These are phyloP conservation scores for Parastagonospora nodorum DNA, from an alignment of 2,329 filamentous ascomycete species.

Conservation along the genomic window DNA sequence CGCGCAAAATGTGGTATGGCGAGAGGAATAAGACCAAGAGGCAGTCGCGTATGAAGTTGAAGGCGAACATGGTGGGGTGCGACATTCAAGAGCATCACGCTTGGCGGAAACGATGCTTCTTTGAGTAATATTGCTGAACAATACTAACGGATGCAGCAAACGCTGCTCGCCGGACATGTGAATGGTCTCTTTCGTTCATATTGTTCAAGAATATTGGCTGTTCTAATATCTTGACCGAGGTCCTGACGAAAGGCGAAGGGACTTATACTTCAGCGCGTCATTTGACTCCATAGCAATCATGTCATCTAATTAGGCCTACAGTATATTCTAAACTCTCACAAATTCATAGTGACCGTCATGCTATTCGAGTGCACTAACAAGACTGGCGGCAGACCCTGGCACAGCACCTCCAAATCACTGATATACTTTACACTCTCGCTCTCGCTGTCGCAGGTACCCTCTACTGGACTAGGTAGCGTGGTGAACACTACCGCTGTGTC, in stretches of 20 bases:
- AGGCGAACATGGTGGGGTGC: constrained; percentile 18
- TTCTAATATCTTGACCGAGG: too few relatives aligned
- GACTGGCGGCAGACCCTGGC: constrained; percentile 74
- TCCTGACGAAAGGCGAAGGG: too few relatives aligned
- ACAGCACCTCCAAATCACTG: constrained; percentile 77
- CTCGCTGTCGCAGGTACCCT: constrained; percentile 75
- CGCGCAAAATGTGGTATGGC: constrained; percentile 14
- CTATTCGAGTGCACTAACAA: constrained; percentile 84
- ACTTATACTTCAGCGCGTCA: too few relatives aligned
- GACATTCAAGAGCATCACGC: constrained; percentile 8
- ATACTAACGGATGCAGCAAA: constrained; percentile 12
- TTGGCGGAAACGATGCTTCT: constrained; percentile 18
- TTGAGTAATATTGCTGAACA: constrained; percentile 19
- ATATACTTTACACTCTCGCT: constrained; percentile 74
- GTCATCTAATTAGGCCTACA: too few relatives aligned
- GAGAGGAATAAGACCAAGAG: constrained; percentile 13
- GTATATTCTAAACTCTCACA: constrained; percentile 50
- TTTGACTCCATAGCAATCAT: too few relatives aligned
- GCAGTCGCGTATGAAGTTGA: constrained; percentile 22
- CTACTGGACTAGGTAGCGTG: constrained; percentile 78
- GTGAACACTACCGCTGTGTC: constrained; percentile 78
- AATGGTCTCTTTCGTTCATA: not conserved
- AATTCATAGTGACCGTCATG: constrained; percentile 83
- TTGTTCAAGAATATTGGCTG: not conserved
- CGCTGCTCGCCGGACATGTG: not conserved